These are phyloP conservation scores for Rutidosis leptorrhynchoides DNA, from an alignment of 129 eudicot species.

Conservation along the genomic window DNA sequence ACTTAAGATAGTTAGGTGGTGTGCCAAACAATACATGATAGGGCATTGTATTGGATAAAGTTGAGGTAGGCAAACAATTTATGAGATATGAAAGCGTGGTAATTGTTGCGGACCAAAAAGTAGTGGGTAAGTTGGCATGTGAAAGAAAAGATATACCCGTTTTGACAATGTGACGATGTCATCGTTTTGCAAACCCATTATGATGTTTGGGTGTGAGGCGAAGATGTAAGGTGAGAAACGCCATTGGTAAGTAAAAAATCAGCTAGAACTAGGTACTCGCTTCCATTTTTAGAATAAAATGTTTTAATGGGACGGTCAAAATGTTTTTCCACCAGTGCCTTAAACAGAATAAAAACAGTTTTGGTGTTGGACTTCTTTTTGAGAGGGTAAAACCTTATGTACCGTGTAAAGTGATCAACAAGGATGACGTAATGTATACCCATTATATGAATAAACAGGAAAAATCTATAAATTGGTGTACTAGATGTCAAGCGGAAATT, in stretches of 20 bases:
- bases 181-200: neutral
- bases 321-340: neutral
- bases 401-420: no score
- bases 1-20: no score
- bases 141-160: neutral
- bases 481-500: constrained; percentile 1
- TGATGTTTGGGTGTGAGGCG: neutral
- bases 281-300: neutral
- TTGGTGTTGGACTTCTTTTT: neutral
- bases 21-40: neutral
- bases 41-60: neutral
- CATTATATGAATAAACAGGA: no score
- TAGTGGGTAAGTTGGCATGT: neutral
- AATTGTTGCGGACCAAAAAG: neutral
- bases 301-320: neutral
- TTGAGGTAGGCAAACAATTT: neutral
- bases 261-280: neutral
- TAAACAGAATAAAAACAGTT: neutral
- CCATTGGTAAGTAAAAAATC: neutral
- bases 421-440: no score
- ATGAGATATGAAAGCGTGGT: neutral
- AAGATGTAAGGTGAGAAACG: neutral
- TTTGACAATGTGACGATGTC: neutral
- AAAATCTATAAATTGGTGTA: neutral
- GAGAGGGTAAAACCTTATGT: no score